phyloP scores from a whole-genome alignment of 2,329 filamentous ascomycete genomes.

The Beauveria bassiana region DNA sequence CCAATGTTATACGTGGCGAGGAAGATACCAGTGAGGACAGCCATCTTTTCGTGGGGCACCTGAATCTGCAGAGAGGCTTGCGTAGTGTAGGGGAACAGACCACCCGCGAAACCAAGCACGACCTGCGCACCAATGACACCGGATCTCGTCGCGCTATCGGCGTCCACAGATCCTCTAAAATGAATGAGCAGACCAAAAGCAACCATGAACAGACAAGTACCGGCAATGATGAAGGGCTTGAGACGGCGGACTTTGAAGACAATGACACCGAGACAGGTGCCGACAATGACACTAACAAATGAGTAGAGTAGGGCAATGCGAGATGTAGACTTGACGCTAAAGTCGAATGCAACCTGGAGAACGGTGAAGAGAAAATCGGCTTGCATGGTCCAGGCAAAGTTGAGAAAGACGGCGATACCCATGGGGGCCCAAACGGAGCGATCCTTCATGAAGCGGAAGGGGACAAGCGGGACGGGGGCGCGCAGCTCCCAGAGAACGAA shows the following conservation, averaged over 20 bases:
- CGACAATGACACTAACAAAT: conserved; percentile 48
- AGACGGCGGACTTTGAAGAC: conserved; percentile 51
- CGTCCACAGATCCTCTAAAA: conserved; percentile 46
- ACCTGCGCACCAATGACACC: conserved; percentile 57
- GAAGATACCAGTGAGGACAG: conserved; percentile 56
- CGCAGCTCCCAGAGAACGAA: conserved; percentile 43
- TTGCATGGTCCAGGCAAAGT: conserved; percentile 55
- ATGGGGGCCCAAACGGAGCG: conserved; percentile 57
- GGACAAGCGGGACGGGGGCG: conserved; percentile 47
- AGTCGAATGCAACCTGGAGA: conserved; percentile 53
- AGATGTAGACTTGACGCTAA: conserved; percentile 47
- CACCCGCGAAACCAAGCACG: conserved; percentile 54
- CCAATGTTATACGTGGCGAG: conserved; percentile 57
- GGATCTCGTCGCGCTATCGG: conserved; percentile 32
- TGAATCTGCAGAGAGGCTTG: conserved; percentile 37
- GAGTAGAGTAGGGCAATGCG: conserved; percentile 53
- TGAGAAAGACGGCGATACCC: conserved; percentile 48
- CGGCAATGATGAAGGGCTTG: conserved; percentile 55
- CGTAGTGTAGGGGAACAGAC: conserved; percentile 49
- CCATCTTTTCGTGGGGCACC: conserved; percentile 45
- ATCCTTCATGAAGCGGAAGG: conserved; percentile 54
- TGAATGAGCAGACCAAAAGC: conserved; percentile 58
- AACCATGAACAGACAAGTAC: conserved; percentile 54
- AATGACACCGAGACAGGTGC: conserved; percentile 47
- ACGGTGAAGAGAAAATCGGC: conserved; percentile 58